A percentile compares a stretch with the other conserved stretches of the same genome.
These are phyloP conservation scores for Lineolata rhizophorae DNA, from an alignment of 495 filamentous ascomycete genomes.

Conservation along the genomic window DNA sequence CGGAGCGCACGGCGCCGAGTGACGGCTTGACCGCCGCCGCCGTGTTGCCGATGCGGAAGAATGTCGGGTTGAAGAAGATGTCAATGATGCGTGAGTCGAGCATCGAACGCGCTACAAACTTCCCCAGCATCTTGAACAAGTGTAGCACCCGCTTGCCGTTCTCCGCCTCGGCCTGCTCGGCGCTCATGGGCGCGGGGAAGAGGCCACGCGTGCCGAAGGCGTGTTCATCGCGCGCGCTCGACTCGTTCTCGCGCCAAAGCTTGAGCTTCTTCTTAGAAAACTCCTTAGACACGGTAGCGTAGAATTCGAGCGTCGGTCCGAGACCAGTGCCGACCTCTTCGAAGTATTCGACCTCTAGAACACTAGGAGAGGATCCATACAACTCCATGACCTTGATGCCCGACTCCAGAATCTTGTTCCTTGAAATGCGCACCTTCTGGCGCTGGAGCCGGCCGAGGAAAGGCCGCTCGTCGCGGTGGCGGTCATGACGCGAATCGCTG, in stretches of 20 bases:
- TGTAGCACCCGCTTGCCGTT: conserved; percentile 66
- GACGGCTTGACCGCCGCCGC: conserved; percentile 64
- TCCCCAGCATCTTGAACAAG: conserved; percentile 84
- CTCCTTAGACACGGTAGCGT: conserved; percentile 91
- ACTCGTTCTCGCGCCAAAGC: conserved; percentile 86
- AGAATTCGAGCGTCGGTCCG: conserved; percentile 94
- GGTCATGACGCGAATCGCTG: conserved; percentile 57
- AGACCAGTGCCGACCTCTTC: conserved; percentile 95
- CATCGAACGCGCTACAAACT: conserved; percentile 96
- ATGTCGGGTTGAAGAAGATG: conserved; percentile 89
- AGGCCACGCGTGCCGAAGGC: conserved; percentile 70
- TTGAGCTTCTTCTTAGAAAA: conserved; percentile 93
- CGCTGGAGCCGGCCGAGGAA: conserved; percentile 87
- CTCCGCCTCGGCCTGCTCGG: conserved; percentile 47
- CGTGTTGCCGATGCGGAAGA: conserved; percentile 63
- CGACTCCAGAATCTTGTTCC: conserved; percentile 81
- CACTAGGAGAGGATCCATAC: conserved; percentile 85
- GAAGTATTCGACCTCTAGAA: conserved; percentile 96
- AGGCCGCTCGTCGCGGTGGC: conserved; percentile 68
- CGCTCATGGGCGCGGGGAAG: conserved; percentile 84
- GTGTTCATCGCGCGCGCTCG: conserved; percentile 52
- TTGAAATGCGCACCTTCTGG: conserved; percentile 92
- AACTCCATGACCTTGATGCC: conserved; percentile 99
- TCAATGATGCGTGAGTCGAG: conserved; percentile 96
- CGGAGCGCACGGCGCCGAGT: conserved; percentile 74